Percentiles rank a stretch among this genome's conserved stretches.
Evolutionary conservation across 768 basidiomycete genomes (phyloP).

Genomic region (Daedaleopsis sinensis): DNA sequence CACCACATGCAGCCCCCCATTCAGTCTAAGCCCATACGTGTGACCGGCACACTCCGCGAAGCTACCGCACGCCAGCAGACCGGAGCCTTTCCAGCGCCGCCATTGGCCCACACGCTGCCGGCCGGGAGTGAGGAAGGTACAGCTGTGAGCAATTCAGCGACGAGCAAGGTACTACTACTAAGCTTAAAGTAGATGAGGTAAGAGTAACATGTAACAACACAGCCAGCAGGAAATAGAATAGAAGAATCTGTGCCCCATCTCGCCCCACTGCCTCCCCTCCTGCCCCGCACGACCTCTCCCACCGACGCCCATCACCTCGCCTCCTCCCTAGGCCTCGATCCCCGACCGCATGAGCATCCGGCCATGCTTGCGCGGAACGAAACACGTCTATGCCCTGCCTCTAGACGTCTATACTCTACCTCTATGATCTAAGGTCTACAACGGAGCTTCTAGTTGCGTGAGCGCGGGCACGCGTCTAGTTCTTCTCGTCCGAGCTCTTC

Average conservation of each 20-base stretch:
- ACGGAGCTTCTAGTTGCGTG: background rate
- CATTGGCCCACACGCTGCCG: background rate
- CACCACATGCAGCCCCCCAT: background rate
- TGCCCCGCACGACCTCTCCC: background rate
- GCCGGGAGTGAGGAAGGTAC: background rate
- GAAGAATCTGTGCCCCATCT: constrained; percentile 8
- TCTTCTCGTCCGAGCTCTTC: constrained; percentile 51
- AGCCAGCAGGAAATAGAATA: constrained; percentile 1
- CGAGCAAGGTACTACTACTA: no score
- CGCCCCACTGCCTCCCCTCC: background rate
- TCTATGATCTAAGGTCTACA: constrained; percentile 16
- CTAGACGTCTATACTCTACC: constrained; percentile 15
- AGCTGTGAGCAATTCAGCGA: no score
- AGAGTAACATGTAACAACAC: background rate
- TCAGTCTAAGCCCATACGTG: background rate
- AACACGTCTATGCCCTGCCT: constrained; percentile 10
- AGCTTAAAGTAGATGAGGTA: no score
- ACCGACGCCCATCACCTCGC: background rate
- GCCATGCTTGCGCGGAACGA: background rate
- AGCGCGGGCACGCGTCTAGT: constrained; percentile 24
- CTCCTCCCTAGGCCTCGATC: background rate
- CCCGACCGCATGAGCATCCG: background rate
- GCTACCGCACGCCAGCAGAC: background rate
- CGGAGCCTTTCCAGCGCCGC: constrained; percentile 1
- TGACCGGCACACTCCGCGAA: background rate